Evolutionary conservation across 306 rosid species (phyloP), one percentile per base, ranked within the genome.

Genomic region (Cucumis sativus): DNA sequence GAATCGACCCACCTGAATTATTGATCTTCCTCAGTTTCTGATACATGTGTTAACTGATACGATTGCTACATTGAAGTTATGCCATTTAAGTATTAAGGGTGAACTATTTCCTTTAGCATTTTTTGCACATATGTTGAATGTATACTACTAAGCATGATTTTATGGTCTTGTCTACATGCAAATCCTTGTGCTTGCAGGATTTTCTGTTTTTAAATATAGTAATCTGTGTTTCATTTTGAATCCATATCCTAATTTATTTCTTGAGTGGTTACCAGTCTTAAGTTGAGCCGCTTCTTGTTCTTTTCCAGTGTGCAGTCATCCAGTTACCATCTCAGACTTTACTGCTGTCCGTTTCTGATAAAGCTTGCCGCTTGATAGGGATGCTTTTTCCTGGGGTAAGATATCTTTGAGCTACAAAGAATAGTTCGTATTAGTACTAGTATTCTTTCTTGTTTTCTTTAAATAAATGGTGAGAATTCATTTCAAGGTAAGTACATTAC

Each of bases 381-480:
- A 92, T 95, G 99, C 98, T 95, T 74, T 91, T 95, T 74, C 99
- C 99, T 9, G 98, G 93, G 96, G 99, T 95, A 79, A 83, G 91
- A 71, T 37, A 54, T 67, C 49, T 73, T 15, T 59, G 74, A 73
- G 77, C 82, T 66, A 13, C 14, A 60, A 56, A 23, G 54, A 23
- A 58, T 56, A 30, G 35, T 6, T 43, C 20, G 51, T 47, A 71
- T 15, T 64, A 64, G 70, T 33, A 16, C 4, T 35, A 35, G 45
- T 17, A 12, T 14, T 61, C 16, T 61, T 28, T 63, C 5, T 33
- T 17, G 54, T 77, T 70, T 15, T 39, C 47, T 25, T 41, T 33
- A 71, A 51, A 49, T 70, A 14, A 71, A 51, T 64, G 64, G 37
- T 17, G 54, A 21, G 28, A 10, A 21, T 68, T 18, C 57, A 9